These are phyloP conservation scores for Rhodotorula sp. DNA, from an alignment of 1,284 basidiomycete species.

Conservation along the genomic window DNA sequence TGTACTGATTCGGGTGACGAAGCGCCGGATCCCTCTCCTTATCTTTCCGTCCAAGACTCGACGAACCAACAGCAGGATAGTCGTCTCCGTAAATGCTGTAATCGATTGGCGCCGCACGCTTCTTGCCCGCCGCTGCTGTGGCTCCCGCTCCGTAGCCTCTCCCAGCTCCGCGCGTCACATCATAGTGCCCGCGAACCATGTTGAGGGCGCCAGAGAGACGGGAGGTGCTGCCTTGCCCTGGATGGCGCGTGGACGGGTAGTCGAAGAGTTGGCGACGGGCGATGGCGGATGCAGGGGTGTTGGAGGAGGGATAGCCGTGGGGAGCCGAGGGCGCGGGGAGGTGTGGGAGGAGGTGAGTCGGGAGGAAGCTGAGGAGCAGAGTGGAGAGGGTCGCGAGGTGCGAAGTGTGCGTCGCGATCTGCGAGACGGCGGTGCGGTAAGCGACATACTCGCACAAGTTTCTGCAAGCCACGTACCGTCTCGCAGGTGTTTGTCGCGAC, in stretches of 20 bases:
- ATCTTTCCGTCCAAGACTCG: neutral
- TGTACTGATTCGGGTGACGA: slow-evolving; percentile 42
- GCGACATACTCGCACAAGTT: no score
- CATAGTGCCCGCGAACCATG: slow-evolving; percentile 31
- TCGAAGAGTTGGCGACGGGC: slow-evolving; percentile 35
- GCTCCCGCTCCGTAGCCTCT: neutral
- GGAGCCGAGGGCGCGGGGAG: slow-evolving; percentile 43
- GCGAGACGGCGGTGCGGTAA: neutral
- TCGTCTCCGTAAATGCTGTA: slow-evolving; percentile 29
- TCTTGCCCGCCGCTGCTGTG: slow-evolving; percentile 11
- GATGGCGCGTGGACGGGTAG: slow-evolving; percentile 23
- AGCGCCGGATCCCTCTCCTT: slow-evolving; percentile 21
- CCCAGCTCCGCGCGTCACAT: slow-evolving; percentile 19
- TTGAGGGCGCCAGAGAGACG: slow-evolving; percentile 18
- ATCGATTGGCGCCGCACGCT: slow-evolving; percentile 18
- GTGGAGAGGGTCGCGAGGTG: slow-evolving; percentile 43
- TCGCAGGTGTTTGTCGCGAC: slow-evolving; percentile 94
- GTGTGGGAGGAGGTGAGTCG: slow-evolving; percentile 34
- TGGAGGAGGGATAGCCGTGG: slow-evolving; percentile 41
- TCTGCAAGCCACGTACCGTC: slow-evolving; percentile 53
- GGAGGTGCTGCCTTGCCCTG: slow-evolving; percentile 14
- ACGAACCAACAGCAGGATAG: slow-evolving; percentile 1
- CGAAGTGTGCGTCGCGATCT: slow-evolving; percentile 42
- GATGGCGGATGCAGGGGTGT: slow-evolving; percentile 11
- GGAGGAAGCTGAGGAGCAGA: slow-evolving; percentile 42